Evolutionary conservation across 164 flowering plant genomes (phyloP).

Genomic region (Malania oleifera): DNA sequence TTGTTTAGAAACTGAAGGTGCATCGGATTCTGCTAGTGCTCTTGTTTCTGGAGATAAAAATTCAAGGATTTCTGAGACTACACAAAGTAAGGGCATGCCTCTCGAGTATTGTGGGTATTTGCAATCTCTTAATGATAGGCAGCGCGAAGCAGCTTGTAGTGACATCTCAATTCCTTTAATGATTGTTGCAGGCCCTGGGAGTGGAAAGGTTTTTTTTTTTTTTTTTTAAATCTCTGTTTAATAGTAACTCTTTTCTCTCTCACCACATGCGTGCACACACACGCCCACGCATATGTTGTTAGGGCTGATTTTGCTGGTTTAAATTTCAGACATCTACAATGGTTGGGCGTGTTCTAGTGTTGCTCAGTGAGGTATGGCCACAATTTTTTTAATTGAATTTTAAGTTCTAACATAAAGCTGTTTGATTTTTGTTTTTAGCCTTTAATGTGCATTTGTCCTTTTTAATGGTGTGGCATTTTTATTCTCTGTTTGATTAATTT

Average conservation of each 20-base stretch:
- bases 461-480: neutral
- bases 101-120: slow-evolving; percentile 52
- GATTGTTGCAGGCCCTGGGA: slow-evolving; percentile 98
- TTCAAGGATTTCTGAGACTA: slow-evolving; percentile 6
- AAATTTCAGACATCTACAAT: slow-evolving; percentile 81
- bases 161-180: slow-evolving; percentile 71
- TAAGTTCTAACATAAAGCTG: neutral
- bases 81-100: slow-evolving; percentile 35
- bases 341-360: slow-evolving; percentile 87
- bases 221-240: neutral
- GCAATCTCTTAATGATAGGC: slow-evolving; percentile 67
- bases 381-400: neutral
- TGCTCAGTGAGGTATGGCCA: slow-evolving; percentile 67
- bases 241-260: neutral
- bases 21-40: slow-evolving; percentile 4
- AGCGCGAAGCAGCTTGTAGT: slow-evolving; percentile 81
- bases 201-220: slow-evolving; percentile 70
- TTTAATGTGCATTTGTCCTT: neutral
- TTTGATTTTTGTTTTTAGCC: neutral
- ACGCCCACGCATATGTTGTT: neutral
- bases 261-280: neutral
- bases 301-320: slow-evolving; percentile 13
- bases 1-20: slow-evolving; percentile 10
- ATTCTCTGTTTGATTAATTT: neutral
- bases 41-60: slow-evolving; percentile 5